These are phyloP conservation scores for Aureobasidium sp. DNA, from an alignment of 2,329 filamentous ascomycete genomes.

Conservation along the genomic window DNA sequence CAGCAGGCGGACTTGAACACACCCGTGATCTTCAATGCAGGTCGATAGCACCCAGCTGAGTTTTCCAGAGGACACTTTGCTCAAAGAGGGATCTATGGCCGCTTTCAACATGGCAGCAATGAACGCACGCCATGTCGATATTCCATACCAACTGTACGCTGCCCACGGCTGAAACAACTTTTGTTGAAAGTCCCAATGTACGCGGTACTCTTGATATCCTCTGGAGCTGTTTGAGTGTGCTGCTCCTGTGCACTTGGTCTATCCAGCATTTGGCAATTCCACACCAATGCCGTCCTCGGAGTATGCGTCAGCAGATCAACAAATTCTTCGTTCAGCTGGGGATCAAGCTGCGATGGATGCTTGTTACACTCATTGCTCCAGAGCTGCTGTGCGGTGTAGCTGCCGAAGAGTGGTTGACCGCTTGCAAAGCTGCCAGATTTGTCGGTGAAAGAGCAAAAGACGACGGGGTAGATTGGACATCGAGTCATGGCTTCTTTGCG, in stretches of 20 bases:
- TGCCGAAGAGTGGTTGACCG: constrained; percentile 1
- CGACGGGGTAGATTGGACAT: background rate
- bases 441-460: background rate
- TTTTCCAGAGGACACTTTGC: background rate
- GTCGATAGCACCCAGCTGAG: background rate
- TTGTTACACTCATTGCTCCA: background rate
- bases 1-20: background rate
- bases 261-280: background rate
- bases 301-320: background rate
- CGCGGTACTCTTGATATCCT: constrained; percentile 5
- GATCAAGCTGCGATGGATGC: background rate
- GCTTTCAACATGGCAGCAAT: background rate
- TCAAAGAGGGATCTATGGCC: background rate
- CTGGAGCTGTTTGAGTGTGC: constrained; percentile 8
- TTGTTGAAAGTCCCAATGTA: background rate
- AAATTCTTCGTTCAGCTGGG: background rate
- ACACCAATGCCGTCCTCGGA: background rate
- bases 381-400: background rate
- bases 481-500: background rate
- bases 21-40: background rate
- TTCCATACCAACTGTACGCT: background rate
- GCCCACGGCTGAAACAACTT: background rate
- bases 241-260: constrained; percentile 5
- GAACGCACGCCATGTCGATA: background rate
- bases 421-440: background rate